Base-by-base conservation (phyloP, 345 rosid species). In the Capsella bursapastoris region DNA sequence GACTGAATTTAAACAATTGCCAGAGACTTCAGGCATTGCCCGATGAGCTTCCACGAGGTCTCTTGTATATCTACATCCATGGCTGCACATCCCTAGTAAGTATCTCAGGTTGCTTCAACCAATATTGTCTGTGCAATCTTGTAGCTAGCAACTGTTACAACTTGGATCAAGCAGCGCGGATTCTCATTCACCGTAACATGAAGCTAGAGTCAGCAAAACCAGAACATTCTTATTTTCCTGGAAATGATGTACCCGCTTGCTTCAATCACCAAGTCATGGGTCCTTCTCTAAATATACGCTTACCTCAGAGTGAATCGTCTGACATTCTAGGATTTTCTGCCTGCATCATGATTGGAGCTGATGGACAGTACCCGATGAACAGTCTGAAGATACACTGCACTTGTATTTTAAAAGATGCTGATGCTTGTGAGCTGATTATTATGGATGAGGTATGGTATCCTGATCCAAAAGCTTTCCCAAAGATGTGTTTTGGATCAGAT, bases 361-460 rank as follows among this genome's bases (percentile, higher is more conserved):
- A 70, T 57, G 76, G 76, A 37, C 47, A 7, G 56, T 70, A 49
- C 61, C 43, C 76, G 0, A 64, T 77, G 76, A 57, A 49, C 32
- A 60, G 70, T 55, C 76, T 77, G 25, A 64, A 64, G 55, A 64
- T 77, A 64, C 71, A 18, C 1, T 77, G 76, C 34, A 64, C 66
- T 64, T 77, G 76, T 29, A 16, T 55, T 13, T n/a, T 77, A 18
- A 57, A 48, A 64, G 51, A 71, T 25, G 48, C 41, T 22, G 38
- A 48, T 41, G 66, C 31, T 70, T 2, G 12, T 22, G 61, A 64
- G 55, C 72, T 64, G 3, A 32, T 63, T 8, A 71, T 64, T 38
- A 64, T 77, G 80, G 76, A 70, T 57, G 80, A 77, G 61, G 7
- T 70, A 37, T 77, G 80, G 80, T 77, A 70, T 77, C 67, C 71